A percentile compares a stretch with the other conserved stretches of the same genome.
Conservation (phyloP, 176 grass and related monocot genomes). For the bread wheat (Triticum aestivum) region DNA sequence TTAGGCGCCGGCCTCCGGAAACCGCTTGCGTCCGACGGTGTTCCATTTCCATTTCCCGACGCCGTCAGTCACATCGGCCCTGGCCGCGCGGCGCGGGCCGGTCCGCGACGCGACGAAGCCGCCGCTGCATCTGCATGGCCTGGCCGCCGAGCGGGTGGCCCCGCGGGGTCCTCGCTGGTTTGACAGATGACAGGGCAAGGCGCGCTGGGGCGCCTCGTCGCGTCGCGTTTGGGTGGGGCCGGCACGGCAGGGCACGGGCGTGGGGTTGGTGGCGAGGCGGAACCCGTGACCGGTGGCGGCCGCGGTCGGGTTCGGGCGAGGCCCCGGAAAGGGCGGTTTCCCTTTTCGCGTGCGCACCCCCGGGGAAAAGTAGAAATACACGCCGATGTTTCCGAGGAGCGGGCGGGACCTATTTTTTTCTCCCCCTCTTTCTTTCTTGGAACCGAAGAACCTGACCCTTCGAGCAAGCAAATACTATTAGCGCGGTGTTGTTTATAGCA, state of each 20-base stretch:
- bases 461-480: background rate
- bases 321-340: background rate
- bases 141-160: background rate
- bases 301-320: background rate
- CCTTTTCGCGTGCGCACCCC: background rate
- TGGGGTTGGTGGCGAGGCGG: background rate
- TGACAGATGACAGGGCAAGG: background rate
- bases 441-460: background rate
- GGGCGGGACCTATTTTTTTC: background rate
- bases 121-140: background rate
- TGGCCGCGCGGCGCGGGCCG: background rate
- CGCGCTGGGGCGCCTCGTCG: background rate
- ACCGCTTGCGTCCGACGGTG: conserved; percentile 30
- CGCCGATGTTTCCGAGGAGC: background rate
- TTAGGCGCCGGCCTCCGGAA: conserved; percentile 12
- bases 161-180: background rate
- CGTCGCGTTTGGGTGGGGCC: background rate
- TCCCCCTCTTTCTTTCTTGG: background rate
- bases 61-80: background rate
- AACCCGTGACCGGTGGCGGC: background rate
- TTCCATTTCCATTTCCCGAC: background rate
- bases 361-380: background rate
- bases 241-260: no score
- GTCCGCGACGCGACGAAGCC: background rate
- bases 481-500: no score